Evolutionary conservation across 306 rosid genomes (phyloP).

Genomic region (Sechiopsis laciniata): DNA sequence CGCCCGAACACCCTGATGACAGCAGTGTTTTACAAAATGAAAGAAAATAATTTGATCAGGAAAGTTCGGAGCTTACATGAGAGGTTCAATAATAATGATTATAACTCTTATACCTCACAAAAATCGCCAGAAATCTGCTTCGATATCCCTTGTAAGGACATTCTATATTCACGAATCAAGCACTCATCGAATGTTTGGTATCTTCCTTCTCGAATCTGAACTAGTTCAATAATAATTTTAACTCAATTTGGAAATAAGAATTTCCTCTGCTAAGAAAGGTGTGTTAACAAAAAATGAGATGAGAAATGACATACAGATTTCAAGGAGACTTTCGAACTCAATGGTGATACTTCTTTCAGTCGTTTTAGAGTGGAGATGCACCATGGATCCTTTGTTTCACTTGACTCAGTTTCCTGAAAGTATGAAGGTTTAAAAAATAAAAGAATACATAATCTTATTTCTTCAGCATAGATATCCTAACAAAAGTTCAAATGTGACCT

Average conservation of each 20-base stretch:
- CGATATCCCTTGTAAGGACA: constrained; percentile 62
- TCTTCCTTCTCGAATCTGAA: constrained; percentile 80
- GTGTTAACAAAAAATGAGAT: neutral
- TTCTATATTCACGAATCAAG: constrained; percentile 68
- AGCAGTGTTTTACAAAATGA: neutral
- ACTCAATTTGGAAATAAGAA: neutral
- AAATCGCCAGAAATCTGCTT: constrained; percentile 64
- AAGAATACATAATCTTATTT: neutral
- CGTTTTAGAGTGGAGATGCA: constrained; percentile 55
- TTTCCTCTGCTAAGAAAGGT: neutral
- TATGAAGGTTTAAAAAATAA: neutral
- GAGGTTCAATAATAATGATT: neutral
- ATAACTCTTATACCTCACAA: constrained; percentile 50
- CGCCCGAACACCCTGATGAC: constrained; percentile 49
- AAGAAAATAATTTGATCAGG: constrained; percentile 6
- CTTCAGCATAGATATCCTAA: neutral
- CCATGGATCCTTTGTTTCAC: constrained; percentile 71
- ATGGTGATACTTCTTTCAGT: constrained; percentile 78
- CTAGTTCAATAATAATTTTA: constrained; percentile 15
- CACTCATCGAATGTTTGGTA: constrained; percentile 81
- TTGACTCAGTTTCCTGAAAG: constrained; percentile 56
- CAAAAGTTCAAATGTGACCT: constrained; percentile 6
- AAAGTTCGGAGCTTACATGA: neutral
- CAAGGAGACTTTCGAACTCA: constrained; percentile 84
- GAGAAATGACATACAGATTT: constrained; percentile 60